Percentiles rank a stretch among this genome's conserved stretches.
Conservation (phyloP, 106 monocot species). For the Xerophyta viscosa region DNA sequence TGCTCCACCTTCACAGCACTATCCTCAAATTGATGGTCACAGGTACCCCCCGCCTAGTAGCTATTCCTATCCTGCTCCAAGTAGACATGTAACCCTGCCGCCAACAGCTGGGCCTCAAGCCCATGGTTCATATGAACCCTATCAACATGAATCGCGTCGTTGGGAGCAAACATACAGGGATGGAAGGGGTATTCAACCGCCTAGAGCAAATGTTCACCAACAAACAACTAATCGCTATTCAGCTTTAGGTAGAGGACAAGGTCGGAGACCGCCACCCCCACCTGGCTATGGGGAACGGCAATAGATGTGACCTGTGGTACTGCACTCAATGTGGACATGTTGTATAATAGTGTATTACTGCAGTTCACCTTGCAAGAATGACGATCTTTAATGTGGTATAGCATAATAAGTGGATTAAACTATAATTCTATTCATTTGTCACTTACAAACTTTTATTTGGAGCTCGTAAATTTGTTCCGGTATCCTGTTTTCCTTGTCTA, state of each 20-base stretch:
- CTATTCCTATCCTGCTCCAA: not conserved
- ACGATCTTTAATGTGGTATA: no score
- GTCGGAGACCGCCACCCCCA: slow-evolving; percentile 19
- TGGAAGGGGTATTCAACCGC: slow-evolving; percentile 13
- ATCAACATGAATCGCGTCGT: slow-evolving; percentile 19
- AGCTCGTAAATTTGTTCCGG: no score
- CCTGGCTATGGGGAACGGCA: not conserved
- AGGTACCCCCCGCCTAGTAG: not conserved
- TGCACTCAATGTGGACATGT: not conserved
- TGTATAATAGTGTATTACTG: not conserved
- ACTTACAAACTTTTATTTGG: no score
- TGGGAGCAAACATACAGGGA: slow-evolving; percentile 20
- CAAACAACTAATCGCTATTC: slow-evolving; percentile 29
- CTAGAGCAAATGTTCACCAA: slow-evolving; percentile 11
- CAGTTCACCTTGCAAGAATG: no score
- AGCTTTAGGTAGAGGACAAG: slow-evolving; percentile 30
- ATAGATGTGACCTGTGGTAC: not conserved
- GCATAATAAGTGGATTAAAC: no score
- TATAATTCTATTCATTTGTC: no score
- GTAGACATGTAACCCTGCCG: slow-evolving; percentile 6
- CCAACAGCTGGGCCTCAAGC: slow-evolving; percentile 12
- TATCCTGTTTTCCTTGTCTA: no score
- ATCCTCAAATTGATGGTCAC: slow-evolving; percentile 12
- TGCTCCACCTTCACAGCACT: slow-evolving; percentile 5
- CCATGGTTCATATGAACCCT: slow-evolving; percentile 13